Base-by-base conservation (phyloP, 116 monocot genomes). In the Iris pallida region DNA sequence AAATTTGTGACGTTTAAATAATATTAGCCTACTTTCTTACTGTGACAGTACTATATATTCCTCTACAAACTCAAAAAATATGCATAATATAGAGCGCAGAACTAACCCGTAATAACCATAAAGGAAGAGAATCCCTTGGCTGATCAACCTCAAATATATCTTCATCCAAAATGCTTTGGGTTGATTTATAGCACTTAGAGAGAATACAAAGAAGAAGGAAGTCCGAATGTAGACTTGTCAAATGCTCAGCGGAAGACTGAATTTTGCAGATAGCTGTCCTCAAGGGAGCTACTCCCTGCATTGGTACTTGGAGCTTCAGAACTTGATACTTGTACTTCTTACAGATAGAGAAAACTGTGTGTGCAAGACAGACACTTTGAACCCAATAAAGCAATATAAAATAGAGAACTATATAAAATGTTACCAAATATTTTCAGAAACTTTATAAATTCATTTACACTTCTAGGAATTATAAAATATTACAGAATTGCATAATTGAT, bases 61-160 rank as follows among this genome's bases (percentile, higher is more conserved):
- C 30, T 30, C 30, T 3, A 30, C 30, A 30, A 30, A 30, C 2
- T 30, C 0, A 30, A 30, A 30, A 30, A 30, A 30, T n/a, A 3
- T 30, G 30, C 30, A 30, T 30, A 30, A 30, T 30, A 30, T 30
- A 30, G 30, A 30, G 3, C 30, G 9, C 45, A 47, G 47, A 41
- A 61, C 88, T 79, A 56, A 97, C 97, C 97, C 97, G 76, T 97
- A 97, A 73, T 97, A 97, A 55, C 80, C 92, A 71, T 83, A 97
- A 15, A 97, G 92, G 65, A 97, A 97, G 16, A 97, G 71, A n/a
- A 41, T 97, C 97, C 75, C 65, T 83, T 63, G 97, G 97, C 47
- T 85, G 87, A 69, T 97, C 90, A 79, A 92, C 80, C 65, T 92
- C 97, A 55, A 81, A 78, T 57, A 92, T 74, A 65, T 87, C 90